phyloP scores from a whole-genome alignment of 805 yeast genomes.

The Teunomyces gatunensis region DNA sequence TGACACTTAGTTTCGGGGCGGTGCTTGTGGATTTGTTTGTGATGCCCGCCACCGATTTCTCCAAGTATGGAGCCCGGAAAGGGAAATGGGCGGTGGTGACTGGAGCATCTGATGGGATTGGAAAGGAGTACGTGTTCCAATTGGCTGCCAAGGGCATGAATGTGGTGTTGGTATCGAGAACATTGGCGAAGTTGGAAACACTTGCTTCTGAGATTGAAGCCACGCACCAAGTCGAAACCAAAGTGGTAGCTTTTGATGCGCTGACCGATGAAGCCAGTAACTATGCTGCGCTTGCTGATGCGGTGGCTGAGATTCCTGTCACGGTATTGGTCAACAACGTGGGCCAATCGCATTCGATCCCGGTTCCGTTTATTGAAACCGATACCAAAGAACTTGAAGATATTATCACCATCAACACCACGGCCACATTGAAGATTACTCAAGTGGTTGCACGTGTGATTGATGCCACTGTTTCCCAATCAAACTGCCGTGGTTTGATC shows the following conservation, averaged over 20 bases:
- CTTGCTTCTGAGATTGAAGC: constrained; percentile 61
- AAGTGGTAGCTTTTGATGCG: constrained; percentile 75
- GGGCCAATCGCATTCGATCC: constrained; percentile 92
- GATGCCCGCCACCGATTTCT: constrained; percentile 57
- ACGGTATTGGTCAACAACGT: constrained; percentile 87
- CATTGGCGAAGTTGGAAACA: constrained; percentile 67
- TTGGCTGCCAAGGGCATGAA: constrained; percentile 85
- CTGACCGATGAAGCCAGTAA: constrained; percentile 58
- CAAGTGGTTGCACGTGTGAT: constrained; percentile 76
- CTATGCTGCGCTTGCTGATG: constrained; percentile 49
- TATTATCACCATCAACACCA: constrained; percentile 82
- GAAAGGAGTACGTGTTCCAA: constrained; percentile 86
- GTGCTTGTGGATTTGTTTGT: constrained; percentile 61
- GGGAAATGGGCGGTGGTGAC: constrained; percentile 93
- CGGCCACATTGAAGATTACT: constrained; percentile 81
- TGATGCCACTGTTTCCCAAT: constrained; percentile 45
- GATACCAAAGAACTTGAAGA: constrained; percentile 67
- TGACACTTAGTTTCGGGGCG: constrained; percentile 48
- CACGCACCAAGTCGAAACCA: constrained; percentile 59
- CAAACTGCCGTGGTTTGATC: constrained; percentile 63
- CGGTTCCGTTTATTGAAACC: constrained; percentile 89
- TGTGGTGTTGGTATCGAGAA: constrained; percentile 79
- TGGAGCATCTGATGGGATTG: constrained; percentile 97
- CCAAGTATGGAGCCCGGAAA: constrained; percentile 69
- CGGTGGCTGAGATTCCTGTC: constrained; percentile 54